These are phyloP conservation scores for Platanthera guangdongensis DNA, from an alignment of 106 monocot genomes.

Conservation along the genomic window DNA sequence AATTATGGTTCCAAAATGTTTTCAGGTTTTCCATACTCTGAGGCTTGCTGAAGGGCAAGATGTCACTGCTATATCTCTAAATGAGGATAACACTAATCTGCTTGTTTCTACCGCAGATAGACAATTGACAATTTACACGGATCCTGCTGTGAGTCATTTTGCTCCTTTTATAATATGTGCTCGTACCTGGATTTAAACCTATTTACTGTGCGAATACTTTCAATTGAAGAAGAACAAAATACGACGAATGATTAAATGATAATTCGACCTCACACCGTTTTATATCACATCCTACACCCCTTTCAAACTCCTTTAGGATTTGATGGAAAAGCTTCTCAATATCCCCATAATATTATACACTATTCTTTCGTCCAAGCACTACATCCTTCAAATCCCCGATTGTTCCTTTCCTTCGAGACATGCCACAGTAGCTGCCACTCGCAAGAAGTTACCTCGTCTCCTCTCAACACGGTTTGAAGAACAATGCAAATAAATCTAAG, in stretches of 20 bases:
- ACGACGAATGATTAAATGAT: too few species aligned
- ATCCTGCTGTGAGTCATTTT: constrained; percentile 71
- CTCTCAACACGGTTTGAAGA: too few species aligned
- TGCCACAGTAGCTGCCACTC: too few species aligned
- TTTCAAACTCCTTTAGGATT: not conserved
- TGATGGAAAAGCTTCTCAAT: not conserved
- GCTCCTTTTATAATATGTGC: not conserved
- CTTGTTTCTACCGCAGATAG: constrained; percentile 91
- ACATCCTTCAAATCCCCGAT: too few species aligned
- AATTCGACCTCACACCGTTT: not conserved
- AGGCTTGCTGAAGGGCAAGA: constrained; percentile 63
- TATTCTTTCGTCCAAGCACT: too few species aligned
- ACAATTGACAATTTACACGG: constrained; percentile 77
- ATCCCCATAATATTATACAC: too few species aligned
- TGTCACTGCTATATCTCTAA: constrained; percentile 68
- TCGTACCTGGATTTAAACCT: not conserved
- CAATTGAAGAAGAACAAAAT: not conserved
- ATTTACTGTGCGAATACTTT: not conserved
- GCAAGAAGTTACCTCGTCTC: too few species aligned
- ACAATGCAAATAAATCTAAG: too few species aligned
- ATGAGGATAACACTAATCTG: constrained; percentile 81
- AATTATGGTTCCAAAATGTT: not conserved
- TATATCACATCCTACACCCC: not conserved
- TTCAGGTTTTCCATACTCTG: constrained; percentile 72
- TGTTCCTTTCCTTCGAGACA: too few species aligned